These are phyloP conservation scores for Ustilago esculenta DNA, from an alignment of 1,284 basidiomycete genomes.

Conservation along the genomic window DNA sequence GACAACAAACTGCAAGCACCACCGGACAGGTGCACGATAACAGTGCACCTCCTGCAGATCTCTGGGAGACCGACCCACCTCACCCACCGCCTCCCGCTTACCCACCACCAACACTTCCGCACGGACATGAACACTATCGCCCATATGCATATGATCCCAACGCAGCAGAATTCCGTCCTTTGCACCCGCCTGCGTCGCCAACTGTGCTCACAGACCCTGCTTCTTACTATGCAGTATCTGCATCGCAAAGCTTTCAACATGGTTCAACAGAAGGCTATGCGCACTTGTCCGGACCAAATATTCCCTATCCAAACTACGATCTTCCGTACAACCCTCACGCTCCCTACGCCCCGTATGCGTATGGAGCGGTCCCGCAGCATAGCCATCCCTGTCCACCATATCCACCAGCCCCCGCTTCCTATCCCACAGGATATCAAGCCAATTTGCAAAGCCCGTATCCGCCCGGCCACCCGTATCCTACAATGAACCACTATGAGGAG, in stretches of 20 bases:
- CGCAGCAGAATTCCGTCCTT: slow-evolving; percentile 25
- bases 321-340: slow-evolving; percentile 19
- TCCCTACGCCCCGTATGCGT: slow-evolving; percentile 3
- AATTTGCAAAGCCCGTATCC: background rate
- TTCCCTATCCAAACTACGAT: slow-evolving; percentile 1
- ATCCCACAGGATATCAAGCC: slow-evolving; percentile 1
- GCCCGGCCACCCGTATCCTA: background rate
- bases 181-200: slow-evolving; percentile 4
- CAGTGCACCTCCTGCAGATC: background rate
- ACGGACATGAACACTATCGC: background rate
- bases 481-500: slow-evolving; percentile 6
- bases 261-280: background rate
- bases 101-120: slow-evolving; percentile 18
- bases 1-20: background rate
- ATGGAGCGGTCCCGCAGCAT: background rate
- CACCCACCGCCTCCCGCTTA: slow-evolving; percentile 15
- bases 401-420: slow-evolving; percentile 1
- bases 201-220: slow-evolving; percentile 5
- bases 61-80: slow-evolving; percentile 1
- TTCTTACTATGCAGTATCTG: slow-evolving; percentile 2
- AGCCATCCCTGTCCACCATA: background rate
- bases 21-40: too few relatives aligned
- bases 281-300: background rate
- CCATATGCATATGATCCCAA: slow-evolving; percentile 22
- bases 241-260: slow-evolving; percentile 1